Percentiles rank a stretch among this genome's conserved stretches.
Evolutionary conservation across 78 protist species (phyloP).

Genomic region (Blattamonas nauphoetae): DNA sequence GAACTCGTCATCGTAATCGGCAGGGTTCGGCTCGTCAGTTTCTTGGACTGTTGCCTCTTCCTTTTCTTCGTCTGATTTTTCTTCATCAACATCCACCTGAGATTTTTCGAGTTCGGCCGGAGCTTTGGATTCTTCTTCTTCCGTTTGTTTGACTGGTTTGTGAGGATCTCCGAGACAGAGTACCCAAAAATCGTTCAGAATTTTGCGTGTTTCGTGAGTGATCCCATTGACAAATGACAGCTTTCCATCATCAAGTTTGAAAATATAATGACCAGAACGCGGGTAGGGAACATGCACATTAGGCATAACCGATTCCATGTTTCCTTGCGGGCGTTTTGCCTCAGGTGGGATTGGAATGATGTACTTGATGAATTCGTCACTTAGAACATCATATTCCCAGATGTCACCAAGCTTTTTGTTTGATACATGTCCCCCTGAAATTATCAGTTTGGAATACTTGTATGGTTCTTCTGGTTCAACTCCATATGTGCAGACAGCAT

Average conservation of each 20-base stretch:
- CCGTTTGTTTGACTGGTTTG: too few relatives aligned
- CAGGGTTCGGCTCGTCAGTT: too few relatives aligned
- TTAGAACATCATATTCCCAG: not conserved
- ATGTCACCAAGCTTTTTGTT: not conserved
- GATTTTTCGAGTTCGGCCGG: too few relatives aligned
- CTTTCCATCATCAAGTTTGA: not conserved
- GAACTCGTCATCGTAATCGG: too few relatives aligned
- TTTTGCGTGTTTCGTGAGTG: not conserved
- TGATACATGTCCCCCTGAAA: not conserved
- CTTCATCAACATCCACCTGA: too few relatives aligned
- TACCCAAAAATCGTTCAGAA: not conserved
- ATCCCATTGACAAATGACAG: not conserved
- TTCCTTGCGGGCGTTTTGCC: not conserved
- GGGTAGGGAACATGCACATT: not conserved
- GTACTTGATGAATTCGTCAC: not conserved
- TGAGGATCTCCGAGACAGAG: too few relatives aligned
- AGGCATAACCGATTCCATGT: not conserved
- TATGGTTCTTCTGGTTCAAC: not conserved
- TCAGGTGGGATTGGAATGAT: not conserved
- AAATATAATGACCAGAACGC: not conserved
- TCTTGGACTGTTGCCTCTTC: too few relatives aligned
- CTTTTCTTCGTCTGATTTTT: too few relatives aligned
- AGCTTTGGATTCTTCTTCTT: too few relatives aligned
- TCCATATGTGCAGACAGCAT: not conserved
- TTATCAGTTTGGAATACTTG: not conserved